Evolutionary conservation across 306 rosid genomes (phyloP), one percentile per base, ranked within the genome.

Genomic region (Quercus suber): DNA sequence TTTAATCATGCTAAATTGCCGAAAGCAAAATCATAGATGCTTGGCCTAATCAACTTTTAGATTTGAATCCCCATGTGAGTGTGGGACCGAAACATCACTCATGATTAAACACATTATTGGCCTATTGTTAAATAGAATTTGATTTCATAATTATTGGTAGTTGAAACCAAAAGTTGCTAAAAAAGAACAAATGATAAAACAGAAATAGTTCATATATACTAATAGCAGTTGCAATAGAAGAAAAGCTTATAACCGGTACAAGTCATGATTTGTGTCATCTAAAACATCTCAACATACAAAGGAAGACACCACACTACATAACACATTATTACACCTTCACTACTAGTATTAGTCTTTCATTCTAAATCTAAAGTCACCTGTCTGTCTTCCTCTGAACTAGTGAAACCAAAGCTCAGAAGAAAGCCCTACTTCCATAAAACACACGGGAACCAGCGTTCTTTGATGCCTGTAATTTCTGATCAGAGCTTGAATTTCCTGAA

Each of bases 341-440:
- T 75, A 87, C 87, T 77, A 74, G 81, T 52, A 88, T 82, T 88
- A 86, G 86, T 71, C 80, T 76, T 49, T 76, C 74, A 5, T 51
- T 83, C 87, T 84, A 88, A 86, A 80, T 82, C 91, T 86, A 77
- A 81, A 85, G 90, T 88, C 88, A 88, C 88, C 76, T 78, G 75
- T 73, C 58, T 75, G 73, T 82, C 81, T 82, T 80, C 87, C 81
- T 85, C 79, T 14, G 78, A 88, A 84, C 76, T 78, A 79, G 79
- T 69, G 81, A 77, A 79, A 71, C 59, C 59, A 73, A 74, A 72
- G 80, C 73, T 92, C 87, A 94, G 88, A 94, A 94, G 90, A 94
- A 94, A 78, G 99, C 99, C 74, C 99, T 82, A 74, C 99, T 94
- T 18, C 99, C 99, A 49, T 94, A 94, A 69, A 92, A 95, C 80